Evolutionary conservation across 202 grass and related monocot species (phyloP), one percentile per base, ranked within the genome.

Genomic region (Musa balbisiana): DNA sequence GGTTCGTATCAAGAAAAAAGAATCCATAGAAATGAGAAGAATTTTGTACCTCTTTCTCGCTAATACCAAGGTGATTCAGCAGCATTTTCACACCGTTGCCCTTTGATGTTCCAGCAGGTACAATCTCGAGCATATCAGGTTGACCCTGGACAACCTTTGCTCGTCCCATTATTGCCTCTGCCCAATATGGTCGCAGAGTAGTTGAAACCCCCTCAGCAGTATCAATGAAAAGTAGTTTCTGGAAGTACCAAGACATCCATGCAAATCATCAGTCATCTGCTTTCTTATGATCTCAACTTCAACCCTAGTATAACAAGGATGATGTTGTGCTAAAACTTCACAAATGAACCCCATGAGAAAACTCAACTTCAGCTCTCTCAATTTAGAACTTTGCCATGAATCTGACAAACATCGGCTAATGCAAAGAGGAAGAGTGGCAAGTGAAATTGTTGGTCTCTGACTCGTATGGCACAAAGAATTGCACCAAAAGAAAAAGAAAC

Each of bases 61-160:
- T 88, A 77, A 99, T 71, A 56, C 82, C 86, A 68, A 95, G 85
- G 63, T 99, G 89, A 71, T 99, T 74, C 82, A 99, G 56, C 80
- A 99, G 85, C 73, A 92, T 82, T 80, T 90, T 90, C 65, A 99
- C 80, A 12, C 95, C 91, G 15, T 83, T 78, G 59, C 95, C 95
- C 76, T 99, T 99, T 1, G 91, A 95, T 70, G 95, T 99, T 74
- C 82, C 76, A 76, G 83, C 80, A 67, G 91, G 95, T 43, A 99
- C 95, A 80, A 99, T 77, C 84, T 99, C 95, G 71, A 99, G 95
- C 95, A 95, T 99, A 82, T 99, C 83, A 76, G 89, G 89, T 69
- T 87, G 80, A 72, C 82, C 91, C 73, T 99, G 91, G 79, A 95
- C 82, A 77, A 99, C 87, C 54, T 81, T 50, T 19, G 95, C 95